Conservation (phyloP, 2,329 filamentous ascomycete genomes). For the Xylaria multiplex region DNA sequence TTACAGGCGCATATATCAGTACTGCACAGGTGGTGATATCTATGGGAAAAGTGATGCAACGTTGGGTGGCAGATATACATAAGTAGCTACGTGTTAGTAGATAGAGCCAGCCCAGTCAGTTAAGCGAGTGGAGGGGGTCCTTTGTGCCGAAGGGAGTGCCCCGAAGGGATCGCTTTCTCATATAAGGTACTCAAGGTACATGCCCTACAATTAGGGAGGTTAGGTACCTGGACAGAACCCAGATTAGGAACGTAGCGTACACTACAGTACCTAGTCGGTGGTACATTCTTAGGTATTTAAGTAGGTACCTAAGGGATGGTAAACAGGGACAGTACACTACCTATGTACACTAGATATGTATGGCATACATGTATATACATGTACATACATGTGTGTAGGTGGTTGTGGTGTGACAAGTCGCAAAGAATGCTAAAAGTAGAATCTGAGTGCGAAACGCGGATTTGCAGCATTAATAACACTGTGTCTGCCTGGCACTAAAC, state of each 20-base stretch:
- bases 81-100: background rate
- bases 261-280: too few species aligned
- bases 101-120: background rate
- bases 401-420: background rate
- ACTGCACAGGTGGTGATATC: conserved; percentile 15
- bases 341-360: background rate
- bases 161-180: background rate
- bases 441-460: background rate
- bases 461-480: conserved; percentile 14
- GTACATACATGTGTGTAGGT: too few species aligned
- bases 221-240: background rate
- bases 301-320: background rate
- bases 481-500: conserved; percentile 12
- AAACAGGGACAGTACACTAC: too few species aligned
- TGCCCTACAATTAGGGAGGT: background rate
- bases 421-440: conserved; percentile 10
- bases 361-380: background rate
- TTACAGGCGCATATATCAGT: conserved; percentile 25
- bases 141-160: conserved; percentile 9
- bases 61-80: conserved; percentile 11
- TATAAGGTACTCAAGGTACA: background rate
- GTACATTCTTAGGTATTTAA: too few species aligned
- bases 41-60: conserved; percentile 14
- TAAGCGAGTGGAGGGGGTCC: conserved; percentile 7
- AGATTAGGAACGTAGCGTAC: too few species aligned